phyloP scores from a whole-genome alignment of 192 early-diverging fungal genomes.

The Dissophora ornata region DNA sequence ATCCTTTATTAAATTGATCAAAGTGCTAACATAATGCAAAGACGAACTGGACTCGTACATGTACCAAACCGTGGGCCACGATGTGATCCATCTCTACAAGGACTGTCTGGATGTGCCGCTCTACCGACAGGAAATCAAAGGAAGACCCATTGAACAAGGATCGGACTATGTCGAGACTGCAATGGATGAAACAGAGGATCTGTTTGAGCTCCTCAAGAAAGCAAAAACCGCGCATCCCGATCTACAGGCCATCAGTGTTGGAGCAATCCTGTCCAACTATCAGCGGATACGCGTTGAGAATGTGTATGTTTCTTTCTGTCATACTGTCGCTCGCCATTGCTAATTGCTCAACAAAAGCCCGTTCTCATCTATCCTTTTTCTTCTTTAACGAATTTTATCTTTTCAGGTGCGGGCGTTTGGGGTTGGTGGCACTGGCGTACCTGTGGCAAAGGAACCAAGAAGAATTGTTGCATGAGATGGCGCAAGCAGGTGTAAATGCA shows the following conservation, averaged over 20 bases:
- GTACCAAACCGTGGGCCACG: conserved; percentile 98
- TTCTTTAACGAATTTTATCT: not conserved
- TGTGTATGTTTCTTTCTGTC: conserved; percentile 70
- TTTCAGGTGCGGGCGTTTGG: conserved; percentile 83
- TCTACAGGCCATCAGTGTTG: conserved; percentile 88
- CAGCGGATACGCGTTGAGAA: conserved; percentile 97
- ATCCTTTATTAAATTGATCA: not conserved
- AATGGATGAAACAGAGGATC: conserved; percentile 96
- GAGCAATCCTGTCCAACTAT: conserved; percentile 97
- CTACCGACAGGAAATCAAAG: conserved; percentile 79
- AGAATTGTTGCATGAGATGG: conserved; percentile 89
- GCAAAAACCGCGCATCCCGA: conserved; percentile 82
- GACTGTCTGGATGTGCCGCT: conserved; percentile 90
- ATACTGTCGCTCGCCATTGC: not conserved
- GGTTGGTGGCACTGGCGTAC: conserved; percentile 84
- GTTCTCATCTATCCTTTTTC: too few species aligned
- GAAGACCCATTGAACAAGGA: conserved; percentile 70
- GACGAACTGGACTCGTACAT: conserved; percentile 96
- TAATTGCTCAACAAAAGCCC: too few species aligned
- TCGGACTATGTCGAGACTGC: conserved; percentile 74
- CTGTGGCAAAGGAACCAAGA: conserved; percentile 92
- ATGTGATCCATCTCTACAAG: conserved; percentile 83
- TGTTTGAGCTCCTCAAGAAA: conserved; percentile 76
- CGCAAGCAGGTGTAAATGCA: conserved; percentile 77
- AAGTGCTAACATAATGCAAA: conserved; percentile 8